Evolutionary conservation across 768 basidiomycete genomes (phyloP), one percentile per base, ranked within the genome.

Genomic region (Mycena vitilis): DNA sequence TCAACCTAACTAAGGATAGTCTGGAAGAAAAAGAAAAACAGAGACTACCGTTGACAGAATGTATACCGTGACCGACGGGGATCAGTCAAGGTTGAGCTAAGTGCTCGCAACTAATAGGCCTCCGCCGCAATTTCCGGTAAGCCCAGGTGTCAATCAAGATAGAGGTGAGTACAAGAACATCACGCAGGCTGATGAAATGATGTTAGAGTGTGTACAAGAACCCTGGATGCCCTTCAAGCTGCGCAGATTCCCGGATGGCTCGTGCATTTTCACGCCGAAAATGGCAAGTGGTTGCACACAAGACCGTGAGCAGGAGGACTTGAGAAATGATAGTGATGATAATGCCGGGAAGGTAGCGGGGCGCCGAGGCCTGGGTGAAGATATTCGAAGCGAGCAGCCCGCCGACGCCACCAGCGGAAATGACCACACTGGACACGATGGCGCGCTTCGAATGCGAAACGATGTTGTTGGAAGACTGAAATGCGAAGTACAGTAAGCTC

Each of bases 381-480:
- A 83, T 76, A 1, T 82, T 81, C 36, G 84, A 84, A 13, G 85
- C 85, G 65, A 85, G 76, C 10, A 86, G 81, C 22, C 85, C 85
- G 37, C 85, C 86, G 45, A 84, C 70, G n/a, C 84, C 83, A 22
- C 82, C 83, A 52, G 84, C 85, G n/a, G 82, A 81, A 47, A 85
- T 74, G n/a, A 83, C 78, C 20, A 85, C 73, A 8, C 82, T 83
- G n/a, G 82, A 84, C 13, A 84, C 81, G 38, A 85, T 81, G 8
- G 85, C 83, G 37, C 83, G 78, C 73, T 86, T 87, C 25, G 83
- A 81, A 65, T 87, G 84, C 6, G 85, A 83, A 65, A 83, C 75
- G 30, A 85, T 76, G 71, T 87, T 87, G 73, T 87, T 87, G 25
- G 85, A 80, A 5, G 84, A 80, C 85, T 87, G 66, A 34, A 51